These are phyloP conservation scores for Gossypium thurberi DNA, from an alignment of 345 rosid genomes.

Conservation along the genomic window DNA sequence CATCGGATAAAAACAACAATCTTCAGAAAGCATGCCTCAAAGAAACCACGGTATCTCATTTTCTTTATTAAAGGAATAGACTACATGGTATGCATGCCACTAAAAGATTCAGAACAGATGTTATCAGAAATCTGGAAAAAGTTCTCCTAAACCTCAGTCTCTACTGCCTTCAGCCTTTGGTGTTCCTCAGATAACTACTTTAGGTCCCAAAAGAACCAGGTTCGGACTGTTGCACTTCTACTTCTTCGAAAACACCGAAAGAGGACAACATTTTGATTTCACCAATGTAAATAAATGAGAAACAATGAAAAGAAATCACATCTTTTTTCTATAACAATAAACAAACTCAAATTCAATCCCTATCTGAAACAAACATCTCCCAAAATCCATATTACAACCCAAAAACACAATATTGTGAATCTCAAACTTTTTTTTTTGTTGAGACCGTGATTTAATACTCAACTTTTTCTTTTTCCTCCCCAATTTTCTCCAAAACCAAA, in stretches of 20 bases:
- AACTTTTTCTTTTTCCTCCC: not conserved
- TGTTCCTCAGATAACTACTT: not conserved
- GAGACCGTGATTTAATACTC: not conserved
- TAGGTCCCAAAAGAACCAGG: slow-evolving; percentile 7
- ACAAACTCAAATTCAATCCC: not conserved
- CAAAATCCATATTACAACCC: not conserved
- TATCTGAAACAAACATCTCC: not conserved
- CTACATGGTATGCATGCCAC: not conserved
- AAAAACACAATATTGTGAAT: not conserved
- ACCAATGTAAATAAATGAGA: not conserved
- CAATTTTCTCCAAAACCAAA: slow-evolving; percentile 18
- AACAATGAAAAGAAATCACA: not conserved
- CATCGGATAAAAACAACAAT: not conserved
- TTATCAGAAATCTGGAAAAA: not conserved
- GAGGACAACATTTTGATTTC: not conserved
- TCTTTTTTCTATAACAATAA: not conserved
- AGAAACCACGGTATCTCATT: not conserved
- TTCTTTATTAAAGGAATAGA: not conserved
- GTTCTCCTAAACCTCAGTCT: not conserved
- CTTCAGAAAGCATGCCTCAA: not conserved
- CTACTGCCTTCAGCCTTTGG: not conserved
- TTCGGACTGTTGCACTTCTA: slow-evolving; percentile 5
- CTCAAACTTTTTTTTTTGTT: not conserved
- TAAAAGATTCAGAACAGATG: slow-evolving; percentile 3
- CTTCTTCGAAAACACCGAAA: slow-evolving; percentile 11